Base-by-base conservation (phyloP, 78 protist species). In the Guillardia theta region DNA sequence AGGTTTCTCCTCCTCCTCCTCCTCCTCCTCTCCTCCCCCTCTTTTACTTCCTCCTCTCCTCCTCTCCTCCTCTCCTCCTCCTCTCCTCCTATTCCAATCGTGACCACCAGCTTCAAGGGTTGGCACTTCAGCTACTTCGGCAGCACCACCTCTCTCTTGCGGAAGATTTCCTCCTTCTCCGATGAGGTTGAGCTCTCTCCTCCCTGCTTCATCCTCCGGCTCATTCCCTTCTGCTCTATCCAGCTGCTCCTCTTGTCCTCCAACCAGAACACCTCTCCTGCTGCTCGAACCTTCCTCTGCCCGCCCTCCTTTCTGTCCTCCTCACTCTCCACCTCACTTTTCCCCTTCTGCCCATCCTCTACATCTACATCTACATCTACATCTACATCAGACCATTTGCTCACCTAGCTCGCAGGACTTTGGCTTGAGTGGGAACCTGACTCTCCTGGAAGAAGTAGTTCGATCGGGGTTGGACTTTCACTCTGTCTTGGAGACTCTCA, bases 61-160 rank as follows among this genome's bases (percentile, higher is more conserved):
- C 30, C 30, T 15, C 58, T 50, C 30, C 10, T 19, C 58, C 58
- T 50, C 58, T 19, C 10, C 15, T 19, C 58, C 15, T 10, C 58
- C 10, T 50, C 30, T 15, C 30, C 58, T 50, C 58, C 30, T 50
- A 50, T 50, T 50, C 15, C 15, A 50, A 50, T 15, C 58, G 10
- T 50, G 15, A 50, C 58, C 58, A 10, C 58, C 30, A 50, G 70
- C 30, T 24, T 6, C 27, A 24, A 58, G 83, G 83, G 45, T 24
- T 70, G 83, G 83, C 83, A 70, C 6, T 12, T 70, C n/a, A 70
- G 83, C 83, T 70, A 70, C 83, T 70, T 70, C 41, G 83, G 83
- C 83, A 33, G 41, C 83, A 70, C 83, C 83, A 24, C 33, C 45
- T 24, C 83, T 43, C 36, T 70, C 83, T 22, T 24, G n/a, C 33